phyloP scores from a whole-genome alignment of 148 eudicot genomes.

The Gaultheria prostrata region DNA sequence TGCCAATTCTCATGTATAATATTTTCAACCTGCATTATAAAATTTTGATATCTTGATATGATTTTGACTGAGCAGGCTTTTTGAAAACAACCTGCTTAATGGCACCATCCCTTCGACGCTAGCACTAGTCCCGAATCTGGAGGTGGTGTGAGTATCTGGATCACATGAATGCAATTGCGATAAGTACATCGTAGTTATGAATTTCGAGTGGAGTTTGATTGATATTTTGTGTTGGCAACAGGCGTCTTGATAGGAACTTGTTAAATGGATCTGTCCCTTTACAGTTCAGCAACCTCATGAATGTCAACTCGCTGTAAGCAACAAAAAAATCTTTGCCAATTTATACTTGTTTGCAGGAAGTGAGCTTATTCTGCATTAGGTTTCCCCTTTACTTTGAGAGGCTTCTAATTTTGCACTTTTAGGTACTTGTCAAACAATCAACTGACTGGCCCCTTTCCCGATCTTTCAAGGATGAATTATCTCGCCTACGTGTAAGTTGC shows the following conservation, averaged over 20 bases:
- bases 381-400: constrained; percentile 7
- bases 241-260: constrained; percentile 69
- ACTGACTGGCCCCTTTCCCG: constrained; percentile 55
- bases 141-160: constrained; percentile 67
- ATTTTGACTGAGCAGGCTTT: constrained; percentile 45
- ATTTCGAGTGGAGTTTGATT: background rate
- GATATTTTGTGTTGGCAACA: constrained; percentile 22
- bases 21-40: background rate
- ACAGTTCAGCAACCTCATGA: constrained; percentile 54
- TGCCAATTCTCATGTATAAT: background rate
- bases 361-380: background rate
- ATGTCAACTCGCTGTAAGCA: constrained; percentile 55
- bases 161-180: background rate
- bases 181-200: background rate
- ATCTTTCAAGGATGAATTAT: constrained; percentile 32
- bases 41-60: background rate
- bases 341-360: background rate
- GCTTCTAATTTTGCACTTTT: constrained; percentile 18
- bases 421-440: constrained; percentile 65
- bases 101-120: constrained; percentile 62
- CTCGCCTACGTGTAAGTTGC: constrained; percentile 24
- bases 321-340: background rate
- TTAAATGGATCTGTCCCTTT: constrained; percentile 55
- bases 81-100: constrained; percentile 57
- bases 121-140: constrained; percentile 50